A percentile compares a stretch with the other conserved stretches of the same genome.
These are phyloP conservation scores for Vitis hybrid DNA, from an alignment of 177 flowering plant species.

Conservation along the genomic window DNA sequence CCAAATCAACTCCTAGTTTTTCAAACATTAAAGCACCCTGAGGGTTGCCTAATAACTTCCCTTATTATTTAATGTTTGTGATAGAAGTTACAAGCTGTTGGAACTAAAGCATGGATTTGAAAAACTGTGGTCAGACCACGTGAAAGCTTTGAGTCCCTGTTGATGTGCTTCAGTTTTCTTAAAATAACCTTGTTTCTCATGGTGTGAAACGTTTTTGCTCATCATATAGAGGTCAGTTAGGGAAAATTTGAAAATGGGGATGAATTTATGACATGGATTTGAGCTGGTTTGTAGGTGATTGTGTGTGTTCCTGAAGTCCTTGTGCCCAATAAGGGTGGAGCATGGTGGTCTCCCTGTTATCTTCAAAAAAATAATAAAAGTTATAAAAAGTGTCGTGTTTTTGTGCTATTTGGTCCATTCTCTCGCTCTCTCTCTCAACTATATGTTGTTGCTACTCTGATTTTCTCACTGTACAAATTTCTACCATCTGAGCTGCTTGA, in stretches of 20 bases:
- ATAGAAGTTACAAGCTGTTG: background rate
- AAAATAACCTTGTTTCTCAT: no score
- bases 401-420: no score
- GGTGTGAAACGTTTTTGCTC: background rate
- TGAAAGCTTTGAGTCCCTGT: background rate
- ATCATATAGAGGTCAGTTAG: background rate
- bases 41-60: background rate
- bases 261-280: no score
- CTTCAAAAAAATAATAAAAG: no score
- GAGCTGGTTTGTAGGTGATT: no score
- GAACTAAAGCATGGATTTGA: background rate
- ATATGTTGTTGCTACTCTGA: background rate
- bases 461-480: background rate
- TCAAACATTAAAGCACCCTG: no score
- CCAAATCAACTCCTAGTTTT: no score
- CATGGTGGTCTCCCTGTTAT: no score
- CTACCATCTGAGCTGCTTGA: slow-evolving; percentile 11
- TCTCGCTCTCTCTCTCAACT: background rate
- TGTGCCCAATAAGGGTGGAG: no score
- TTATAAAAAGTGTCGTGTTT: no score
- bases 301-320: no score
- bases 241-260: no score
- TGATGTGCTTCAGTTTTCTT: background rate
- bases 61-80: background rate
- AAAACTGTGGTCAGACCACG: background rate